phyloP scores from a whole-genome alignment of 2,329 filamentous ascomycete species.

The Microsporum ferrugineum region DNA sequence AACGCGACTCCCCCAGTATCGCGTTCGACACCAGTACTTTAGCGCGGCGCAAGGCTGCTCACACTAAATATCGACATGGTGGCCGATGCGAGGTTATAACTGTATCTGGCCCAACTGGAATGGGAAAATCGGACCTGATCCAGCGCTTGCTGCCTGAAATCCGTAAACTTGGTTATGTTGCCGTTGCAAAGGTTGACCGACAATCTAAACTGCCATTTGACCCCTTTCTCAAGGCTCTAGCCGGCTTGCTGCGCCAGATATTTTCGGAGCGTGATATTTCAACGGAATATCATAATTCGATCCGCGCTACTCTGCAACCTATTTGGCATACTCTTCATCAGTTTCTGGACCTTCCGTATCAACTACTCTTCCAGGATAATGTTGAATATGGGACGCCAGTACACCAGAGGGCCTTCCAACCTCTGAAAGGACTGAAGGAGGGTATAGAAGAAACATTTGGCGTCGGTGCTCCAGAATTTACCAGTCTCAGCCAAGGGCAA shows the following conservation, averaged over 20 bases:
- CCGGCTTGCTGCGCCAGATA: slow-evolving; percentile 51
- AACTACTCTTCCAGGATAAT: slow-evolving; percentile 38
- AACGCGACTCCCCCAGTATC: slow-evolving; percentile 23
- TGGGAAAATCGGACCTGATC: slow-evolving; percentile 51
- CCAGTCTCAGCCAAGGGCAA: slow-evolving; percentile 27
- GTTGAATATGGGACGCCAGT: slow-evolving; percentile 26
- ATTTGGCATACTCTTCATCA: slow-evolving; percentile 47
- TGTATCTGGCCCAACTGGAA: slow-evolving; percentile 45
- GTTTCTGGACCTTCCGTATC: slow-evolving; percentile 56
- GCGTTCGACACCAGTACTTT: slow-evolving; percentile 12
- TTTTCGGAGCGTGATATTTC: slow-evolving; percentile 53
- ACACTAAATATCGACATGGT: slow-evolving; percentile 40
- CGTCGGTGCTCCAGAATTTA: slow-evolving; percentile 23
- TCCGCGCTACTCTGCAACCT: slow-evolving; percentile 45
- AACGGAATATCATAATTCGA: slow-evolving; percentile 49
- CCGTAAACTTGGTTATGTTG: slow-evolving; percentile 49
- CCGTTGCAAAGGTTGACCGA: slow-evolving; percentile 49
- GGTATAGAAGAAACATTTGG: slow-evolving; percentile 22
- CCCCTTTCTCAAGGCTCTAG: slow-evolving; percentile 49
- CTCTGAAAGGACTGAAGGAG: slow-evolving; percentile 24
- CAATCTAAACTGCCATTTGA: slow-evolving; percentile 50
- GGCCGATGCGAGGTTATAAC: slow-evolving; percentile 51
- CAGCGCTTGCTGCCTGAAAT: slow-evolving; percentile 47
- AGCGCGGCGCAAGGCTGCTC: slow-evolving; percentile 30
- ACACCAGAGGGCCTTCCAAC: slow-evolving; percentile 14